These are phyloP conservation scores for Puccinia polysora DNA, from an alignment of 1,284 basidiomycete species.

Conservation along the genomic window DNA sequence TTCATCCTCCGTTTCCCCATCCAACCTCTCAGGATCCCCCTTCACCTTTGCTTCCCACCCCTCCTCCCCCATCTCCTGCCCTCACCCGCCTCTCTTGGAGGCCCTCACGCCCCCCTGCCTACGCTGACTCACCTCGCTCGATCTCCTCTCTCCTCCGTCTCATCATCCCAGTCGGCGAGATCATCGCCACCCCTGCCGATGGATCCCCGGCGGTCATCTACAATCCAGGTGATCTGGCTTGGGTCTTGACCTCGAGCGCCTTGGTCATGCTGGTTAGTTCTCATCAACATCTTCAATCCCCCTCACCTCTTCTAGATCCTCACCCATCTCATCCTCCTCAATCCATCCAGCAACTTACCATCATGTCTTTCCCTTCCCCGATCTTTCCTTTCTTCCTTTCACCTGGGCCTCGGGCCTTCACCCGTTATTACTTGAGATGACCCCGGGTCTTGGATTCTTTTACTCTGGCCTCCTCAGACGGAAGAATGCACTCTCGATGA, in stretches of 20 bases:
- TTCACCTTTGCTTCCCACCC: too few species aligned
- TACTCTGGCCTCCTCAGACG: conserved; percentile 75
- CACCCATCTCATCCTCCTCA: too few species aligned
- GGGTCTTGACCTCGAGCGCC: conserved; percentile 20
- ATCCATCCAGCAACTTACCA: too few species aligned
- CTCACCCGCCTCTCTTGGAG: not conserved
- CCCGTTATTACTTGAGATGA: conserved; percentile 35
- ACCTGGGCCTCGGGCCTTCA: not conserved
- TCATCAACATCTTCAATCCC: not conserved
- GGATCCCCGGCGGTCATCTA: conserved; percentile 2
- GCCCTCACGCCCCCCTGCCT: not conserved
- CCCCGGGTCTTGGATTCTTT: conserved; percentile 60
- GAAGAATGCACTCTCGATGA: conserved; percentile 90
- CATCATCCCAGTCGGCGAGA: conserved; percentile 16
- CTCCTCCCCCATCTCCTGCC: too few species aligned
- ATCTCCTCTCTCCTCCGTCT: not conserved
- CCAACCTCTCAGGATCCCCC: too few species aligned
- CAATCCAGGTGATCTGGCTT: conserved; percentile 43
- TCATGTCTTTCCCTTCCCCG: not conserved
- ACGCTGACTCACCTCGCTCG: not conserved
- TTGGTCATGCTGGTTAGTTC: conserved; percentile 43
- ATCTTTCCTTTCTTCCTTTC: not conserved
- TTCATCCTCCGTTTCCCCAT: too few species aligned
- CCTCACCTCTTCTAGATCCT: not conserved
- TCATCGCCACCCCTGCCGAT: conserved; percentile 30